These are phyloP conservation scores for Blastomyces gilchristii DNA, from an alignment of 2,329 filamentous ascomycete species.

Conservation along the genomic window DNA sequence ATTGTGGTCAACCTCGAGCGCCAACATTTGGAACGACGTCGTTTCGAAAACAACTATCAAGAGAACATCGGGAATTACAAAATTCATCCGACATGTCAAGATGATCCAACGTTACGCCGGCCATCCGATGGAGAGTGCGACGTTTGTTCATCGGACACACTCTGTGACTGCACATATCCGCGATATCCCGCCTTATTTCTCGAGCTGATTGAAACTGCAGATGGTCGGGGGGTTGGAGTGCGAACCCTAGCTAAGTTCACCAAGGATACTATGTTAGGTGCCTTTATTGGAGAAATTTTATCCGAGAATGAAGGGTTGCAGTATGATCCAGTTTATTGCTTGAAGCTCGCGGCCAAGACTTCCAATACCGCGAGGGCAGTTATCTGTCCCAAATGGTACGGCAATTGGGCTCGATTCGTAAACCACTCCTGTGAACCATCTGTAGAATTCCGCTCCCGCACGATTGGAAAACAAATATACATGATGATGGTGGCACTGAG, in stretches of 20 bases:
- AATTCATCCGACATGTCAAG: not conserved
- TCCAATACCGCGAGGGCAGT: not conserved
- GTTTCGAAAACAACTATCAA: not conserved
- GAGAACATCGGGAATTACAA: not conserved
- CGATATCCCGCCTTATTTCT: conserved; percentile 17
- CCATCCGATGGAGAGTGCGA: conserved; percentile 16
- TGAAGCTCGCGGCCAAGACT: not conserved
- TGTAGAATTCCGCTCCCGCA: conserved; percentile 14
- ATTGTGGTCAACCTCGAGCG: not conserved
- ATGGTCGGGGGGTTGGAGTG: conserved; percentile 22
- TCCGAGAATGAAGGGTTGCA: conserved; percentile 3
- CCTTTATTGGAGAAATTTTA: conserved; percentile 21
- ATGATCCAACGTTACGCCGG: not conserved
- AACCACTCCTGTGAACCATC: conserved; percentile 29
- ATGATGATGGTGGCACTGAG: conserved; percentile 18
- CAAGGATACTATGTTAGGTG: conserved; percentile 19
- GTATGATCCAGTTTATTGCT: conserved; percentile 17
- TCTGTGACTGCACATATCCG: conserved; percentile 18
- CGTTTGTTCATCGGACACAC: conserved; percentile 13
- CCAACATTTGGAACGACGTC: not conserved
- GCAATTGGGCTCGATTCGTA: conserved; percentile 29
- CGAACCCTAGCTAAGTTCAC: conserved; percentile 22
- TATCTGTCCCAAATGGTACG: conserved; percentile 18
- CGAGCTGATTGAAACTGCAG: conserved; percentile 23
- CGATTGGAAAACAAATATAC: conserved; percentile 18